Base-by-base conservation (phyloP, 2,329 filamentous ascomycete genomes). In the Hymenoscyphus albidus region DNA sequence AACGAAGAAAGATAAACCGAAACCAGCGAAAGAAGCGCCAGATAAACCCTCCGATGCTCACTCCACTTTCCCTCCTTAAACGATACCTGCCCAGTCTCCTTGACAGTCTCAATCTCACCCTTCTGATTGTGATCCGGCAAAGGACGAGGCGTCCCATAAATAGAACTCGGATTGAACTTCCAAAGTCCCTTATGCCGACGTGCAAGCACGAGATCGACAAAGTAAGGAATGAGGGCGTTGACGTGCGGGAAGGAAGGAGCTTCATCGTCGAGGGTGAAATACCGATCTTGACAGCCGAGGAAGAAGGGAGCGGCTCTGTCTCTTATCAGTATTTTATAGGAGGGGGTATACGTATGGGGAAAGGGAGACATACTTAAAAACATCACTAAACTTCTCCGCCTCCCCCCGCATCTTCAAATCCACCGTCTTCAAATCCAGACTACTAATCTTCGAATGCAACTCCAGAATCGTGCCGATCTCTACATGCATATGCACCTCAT, bases 401-500 rank as follows among this genome's bases (percentile, higher is more conserved):
- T 67, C 65, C 1, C 60, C 63, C 7, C 66, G 59, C 63, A 71
- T 67, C 7, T 44, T 51, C 18, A 58, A 54, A 40, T 70, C 64
- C 9, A 74, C 74, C 10, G 67, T 51, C 54, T 64, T 66, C 35
- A 70, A 55, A 13, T 42, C 55, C 12, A 58, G 58, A 38, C 63
- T 65, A 12, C 65, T 61, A 51, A 70, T 68, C 39, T 67, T 66
- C 12, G 66, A 62, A n/a, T 65, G 64, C 12, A 75, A 59, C 4
- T 67, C 63, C 14, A 76, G 61, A 39, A 75, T 70, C 0, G 72
- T 66, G 3, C 70, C 66, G 32, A 76, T 72, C 61, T 76, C 74
- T 1, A 65, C 71, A 56, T 73, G 71, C 18, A 74, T 67, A 64
- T 76, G 74, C 58, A 71, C 62, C 65, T 74, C 60, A 72, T 69